Conservation (phyloP, 768 basidiomycete species). For the Harrya chromipes region DNA sequence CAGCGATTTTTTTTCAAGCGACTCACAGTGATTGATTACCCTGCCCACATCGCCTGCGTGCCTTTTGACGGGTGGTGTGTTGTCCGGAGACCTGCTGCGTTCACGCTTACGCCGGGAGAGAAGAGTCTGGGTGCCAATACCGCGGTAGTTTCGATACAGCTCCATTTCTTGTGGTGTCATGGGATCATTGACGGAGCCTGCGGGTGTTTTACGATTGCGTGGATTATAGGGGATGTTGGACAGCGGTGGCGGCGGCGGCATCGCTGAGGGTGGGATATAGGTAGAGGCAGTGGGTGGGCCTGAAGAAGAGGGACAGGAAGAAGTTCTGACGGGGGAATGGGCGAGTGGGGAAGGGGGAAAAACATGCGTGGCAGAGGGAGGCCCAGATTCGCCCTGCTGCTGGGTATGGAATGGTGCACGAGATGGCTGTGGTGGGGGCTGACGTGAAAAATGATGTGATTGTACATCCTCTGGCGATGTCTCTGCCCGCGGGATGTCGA, state of each 20-base stretch:
- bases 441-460: slow-evolving; percentile 26
- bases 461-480: slow-evolving; percentile 18
- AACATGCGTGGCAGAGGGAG: slow-evolving; percentile 22
- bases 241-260: slow-evolving; percentile 25
- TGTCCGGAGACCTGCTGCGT: slow-evolving; percentile 36
- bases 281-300: slow-evolving; percentile 22
- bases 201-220: slow-evolving; percentile 54
- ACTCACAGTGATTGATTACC: slow-evolving; percentile 77
- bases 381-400: slow-evolving; percentile 21
- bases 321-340: slow-evolving; percentile 24
- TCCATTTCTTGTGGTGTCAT: slow-evolving; percentile 62
- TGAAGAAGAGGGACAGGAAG: slow-evolving; percentile 37
- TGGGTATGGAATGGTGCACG: slow-evolving; percentile 19
- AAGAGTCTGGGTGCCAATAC: slow-evolving; percentile 53
- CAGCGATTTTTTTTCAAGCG: slow-evolving; percentile 2
- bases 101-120: slow-evolving; percentile 51
- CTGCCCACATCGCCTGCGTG: slow-evolving; percentile 66
- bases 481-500: slow-evolving; percentile 33
- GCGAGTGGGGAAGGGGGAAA: slow-evolving; percentile 30
- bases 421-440: slow-evolving; percentile 17
- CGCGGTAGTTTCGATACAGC: slow-evolving; percentile 52
- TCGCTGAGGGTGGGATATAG: slow-evolving; percentile 32
- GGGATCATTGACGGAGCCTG: slow-evolving; percentile 60
- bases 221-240: slow-evolving; percentile 63
- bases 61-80: slow-evolving; percentile 46